Base-by-base conservation (phyloP, 2,329 filamentous ascomycete genomes). In the Thelonectria discophora region DNA sequence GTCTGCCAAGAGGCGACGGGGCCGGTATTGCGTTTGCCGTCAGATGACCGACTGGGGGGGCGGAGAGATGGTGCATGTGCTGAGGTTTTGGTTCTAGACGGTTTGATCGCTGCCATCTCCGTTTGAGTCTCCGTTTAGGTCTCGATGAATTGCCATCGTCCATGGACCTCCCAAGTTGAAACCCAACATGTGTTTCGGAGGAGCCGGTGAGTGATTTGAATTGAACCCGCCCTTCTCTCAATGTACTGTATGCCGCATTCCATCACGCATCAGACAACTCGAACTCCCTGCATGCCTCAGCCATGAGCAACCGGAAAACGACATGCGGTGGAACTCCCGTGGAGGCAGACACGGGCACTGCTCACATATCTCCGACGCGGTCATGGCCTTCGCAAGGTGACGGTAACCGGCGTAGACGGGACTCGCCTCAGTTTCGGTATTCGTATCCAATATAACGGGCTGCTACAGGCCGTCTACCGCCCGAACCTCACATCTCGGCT, bases 401-500 rank as follows among this genome's bases (percentile, higher is more conserved):
- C 2, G 65, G 47, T 63, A 66, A 69, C 2, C 60, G 52, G 11
- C 65, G 68, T 37, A 71, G 71, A 1, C 67, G 49, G 7, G 43
- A 24, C 24, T 4, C 24, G 24, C 24, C 7, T 24, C 24, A 24
- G 24, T 24, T 4, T 24, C n/a, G n/a, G n/a, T n/a, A n/a, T n/a
- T n/a, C n/a, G n/a, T n/a, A n/a, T n/a, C n/a, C n/a, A n/a, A n/a
- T n/a, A n/a, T n/a, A n/a, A n/a, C n/a, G n/a, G n/a, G n/a, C n/a
- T n/a, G n/a, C n/a, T n/a, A n/a, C n/a, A n/a, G n/a, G n/a, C n/a
- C n/a, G n/a, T n/a, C n/a, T 68, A 68, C 1, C 8, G 8, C 40
- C 42, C 48, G 55, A 5, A 66, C 67, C 68, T 66, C 67, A 70
- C 0, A 69, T 66, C 9, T 70, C 70, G 24, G 65, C 62, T 0